phyloP scores from a whole-genome alignment of 1,139 yeast genomes.

The Scheffersomyces lignicola region DNA sequence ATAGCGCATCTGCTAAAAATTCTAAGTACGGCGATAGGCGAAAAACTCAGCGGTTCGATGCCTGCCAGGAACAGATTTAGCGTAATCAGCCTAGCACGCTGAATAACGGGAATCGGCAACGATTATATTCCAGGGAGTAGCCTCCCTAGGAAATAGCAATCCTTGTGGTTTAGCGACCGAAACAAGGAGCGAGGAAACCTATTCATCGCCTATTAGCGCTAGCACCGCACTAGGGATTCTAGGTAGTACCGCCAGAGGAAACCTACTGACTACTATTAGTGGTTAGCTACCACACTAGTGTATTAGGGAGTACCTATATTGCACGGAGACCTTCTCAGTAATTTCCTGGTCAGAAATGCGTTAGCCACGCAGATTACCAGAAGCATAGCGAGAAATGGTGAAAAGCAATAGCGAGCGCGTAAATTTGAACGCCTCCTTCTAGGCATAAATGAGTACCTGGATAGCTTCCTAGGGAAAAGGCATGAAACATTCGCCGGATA shows the following conservation, averaged over 20 bases:
- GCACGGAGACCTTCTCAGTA: slow-evolving; percentile 1
- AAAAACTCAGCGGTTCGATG: slow-evolving; percentile 1
- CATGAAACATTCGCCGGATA: too few relatives aligned
- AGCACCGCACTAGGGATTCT: neutral
- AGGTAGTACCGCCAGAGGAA: neutral
- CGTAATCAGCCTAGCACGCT: neutral
- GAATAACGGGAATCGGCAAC: neutral
- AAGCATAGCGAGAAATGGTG: neutral
- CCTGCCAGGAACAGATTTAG: slow-evolving; percentile 2
- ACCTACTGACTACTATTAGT: slow-evolving; percentile 1
- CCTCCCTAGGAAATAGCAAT: neutral
- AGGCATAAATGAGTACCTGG: neutral
- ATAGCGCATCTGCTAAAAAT: slow-evolving; percentile 1
- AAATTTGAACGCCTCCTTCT: neutral
- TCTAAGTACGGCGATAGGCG: slow-evolving; percentile 3
- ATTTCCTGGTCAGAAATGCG: slow-evolving; percentile 2
- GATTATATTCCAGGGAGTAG: neutral
- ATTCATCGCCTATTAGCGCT: neutral
- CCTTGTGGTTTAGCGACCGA: neutral
- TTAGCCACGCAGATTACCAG: slow-evolving; percentile 1
- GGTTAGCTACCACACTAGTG: slow-evolving; percentile 3
- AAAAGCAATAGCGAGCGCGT: neutral
- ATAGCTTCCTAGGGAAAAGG: too few relatives aligned
- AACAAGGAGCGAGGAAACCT: neutral
- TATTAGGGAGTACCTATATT: neutral